Evolutionary conservation across 371 early-diverging fungal species (phyloP), one percentile per base, ranked within the genome.

Genomic region (Capniomyces stellatus): DNA sequence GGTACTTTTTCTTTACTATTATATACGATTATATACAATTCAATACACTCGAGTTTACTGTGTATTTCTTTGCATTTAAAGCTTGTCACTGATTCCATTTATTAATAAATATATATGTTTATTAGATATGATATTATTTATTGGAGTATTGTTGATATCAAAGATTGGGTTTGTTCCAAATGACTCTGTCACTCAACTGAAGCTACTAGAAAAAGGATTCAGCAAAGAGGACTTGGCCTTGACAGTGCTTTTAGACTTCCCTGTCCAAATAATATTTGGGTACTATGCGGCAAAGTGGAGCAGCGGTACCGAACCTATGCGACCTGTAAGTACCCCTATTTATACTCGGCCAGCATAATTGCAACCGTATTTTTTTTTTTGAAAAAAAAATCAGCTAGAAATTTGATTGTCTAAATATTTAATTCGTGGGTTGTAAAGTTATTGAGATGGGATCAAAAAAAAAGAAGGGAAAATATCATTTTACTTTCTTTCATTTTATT

Each of bases 201-300:
- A 94, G 66, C 68, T 95, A 27, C 68, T 97, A 10, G 98, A 97
- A 61, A 84, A 83, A 52, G 96, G 98, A 0, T 81, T 94, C 64
- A 80, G 82, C 30, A 87, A 90, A 64, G 96, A 97, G 63, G 92
- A 94, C 56, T 63, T 95, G 58, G 95, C 92, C 0, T 64, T 92
- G 24, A 80, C 92, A 0, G 92, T 88, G 0, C 65, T 97, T 51
- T 77, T 94, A 31, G 94, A 95, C 64, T 97, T 97, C 54, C 98
- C 98, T 0, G 72, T 92, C 46, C 93, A 97, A 65, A 79, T 97
- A 49, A 70, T 92, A 55, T 89, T 95, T 71, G 98, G 98, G 2
- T 94, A 91, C 64, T 90, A 88, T 66, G 94, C 92, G 0, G 98
- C 93, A 21, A 82, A 85, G 57, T 94, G 94, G 95, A 89, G 88